Evolutionary conservation across 2,329 filamentous ascomycete species (phyloP).

Genomic region (Beauveria bassiana): DNA sequence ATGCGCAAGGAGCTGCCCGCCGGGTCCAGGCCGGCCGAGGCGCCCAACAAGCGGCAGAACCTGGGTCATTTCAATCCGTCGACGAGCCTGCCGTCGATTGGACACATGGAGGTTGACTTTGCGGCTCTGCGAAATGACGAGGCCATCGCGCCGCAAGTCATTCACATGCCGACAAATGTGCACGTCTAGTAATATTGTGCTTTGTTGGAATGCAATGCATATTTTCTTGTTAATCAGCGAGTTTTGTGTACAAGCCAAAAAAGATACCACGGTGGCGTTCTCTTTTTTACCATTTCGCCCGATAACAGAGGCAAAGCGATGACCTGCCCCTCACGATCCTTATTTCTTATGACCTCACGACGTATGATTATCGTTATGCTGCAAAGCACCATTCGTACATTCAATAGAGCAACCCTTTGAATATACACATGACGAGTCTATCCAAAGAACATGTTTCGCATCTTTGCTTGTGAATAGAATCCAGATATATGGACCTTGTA

Average conservation of each 20-base stretch:
- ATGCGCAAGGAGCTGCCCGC: constrained; percentile 39
- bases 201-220: neutral
- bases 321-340: neutral
- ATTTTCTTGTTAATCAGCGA: constrained; percentile 9
- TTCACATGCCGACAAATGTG: neutral
- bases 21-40: constrained; percentile 20
- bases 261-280: constrained; percentile 6
- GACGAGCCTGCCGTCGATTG: neutral
- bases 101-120: constrained; percentile 9
- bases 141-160: neutral
- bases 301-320: neutral
- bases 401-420: neutral
- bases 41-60: constrained; percentile 18
- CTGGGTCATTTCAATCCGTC: neutral
- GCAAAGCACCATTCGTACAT: neutral
- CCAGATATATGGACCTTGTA: neutral
- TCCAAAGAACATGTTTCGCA: neutral
- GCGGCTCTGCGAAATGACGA: neutral
- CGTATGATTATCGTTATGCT: neutral
- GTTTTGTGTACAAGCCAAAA: neutral
- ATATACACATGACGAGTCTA: neutral
- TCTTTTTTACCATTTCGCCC: neutral
- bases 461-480: neutral
- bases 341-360: neutral
- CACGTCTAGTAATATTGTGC: neutral